Conservation (phyloP, 2,329 filamentous ascomycete genomes). For the Venturia nashicola region DNA sequence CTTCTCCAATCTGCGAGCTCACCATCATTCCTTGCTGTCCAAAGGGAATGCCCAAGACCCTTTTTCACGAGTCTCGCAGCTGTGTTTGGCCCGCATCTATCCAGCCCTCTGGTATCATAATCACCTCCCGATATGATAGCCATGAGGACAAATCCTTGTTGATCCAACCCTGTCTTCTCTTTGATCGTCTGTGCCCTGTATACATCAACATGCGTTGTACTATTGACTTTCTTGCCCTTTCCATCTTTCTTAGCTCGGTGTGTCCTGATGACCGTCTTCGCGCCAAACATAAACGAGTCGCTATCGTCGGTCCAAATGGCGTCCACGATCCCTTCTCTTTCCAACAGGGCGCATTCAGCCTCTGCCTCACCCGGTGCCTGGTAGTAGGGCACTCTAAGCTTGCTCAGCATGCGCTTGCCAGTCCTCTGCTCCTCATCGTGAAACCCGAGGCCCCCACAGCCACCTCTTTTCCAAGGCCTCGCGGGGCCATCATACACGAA, state of each 20-base stretch:
- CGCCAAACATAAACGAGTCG: slow-evolving; percentile 37
- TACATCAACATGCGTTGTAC: slow-evolving; percentile 19
- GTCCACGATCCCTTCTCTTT: slow-evolving; percentile 32
- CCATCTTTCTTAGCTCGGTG: slow-evolving; percentile 19
- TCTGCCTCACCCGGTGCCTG: slow-evolving; percentile 36
- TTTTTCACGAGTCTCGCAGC: slow-evolving; percentile 18
- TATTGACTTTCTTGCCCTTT: slow-evolving; percentile 15
- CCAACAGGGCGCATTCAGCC: slow-evolving; percentile 35
- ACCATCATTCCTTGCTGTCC: slow-evolving; percentile 11
- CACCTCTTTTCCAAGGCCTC: slow-evolving; percentile 25
- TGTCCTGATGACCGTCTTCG: slow-evolving; percentile 26
- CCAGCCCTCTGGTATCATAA: slow-evolving; percentile 27
- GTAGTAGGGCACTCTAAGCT: slow-evolving; percentile 30
- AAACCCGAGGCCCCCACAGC: slow-evolving; percentile 19
- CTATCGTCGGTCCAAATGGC: slow-evolving; percentile 37
- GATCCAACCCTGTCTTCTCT: slow-evolving; percentile 19
- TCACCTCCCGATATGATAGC: slow-evolving; percentile 30
- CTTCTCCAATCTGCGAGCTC: slow-evolving; percentile 16
- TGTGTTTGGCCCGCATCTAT: slow-evolving; percentile 22
- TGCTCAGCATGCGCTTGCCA: slow-evolving; percentile 25
- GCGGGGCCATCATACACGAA: slow-evolving; percentile 44
- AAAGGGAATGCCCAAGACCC: slow-evolving; percentile 20
- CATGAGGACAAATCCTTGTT: slow-evolving; percentile 26
- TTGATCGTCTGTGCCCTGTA: slow-evolving; percentile 19
- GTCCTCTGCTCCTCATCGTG: slow-evolving; percentile 21